Evolutionary conservation across 305 asterid genomes (phyloP).

Genomic region (Galium porrigens): DNA sequence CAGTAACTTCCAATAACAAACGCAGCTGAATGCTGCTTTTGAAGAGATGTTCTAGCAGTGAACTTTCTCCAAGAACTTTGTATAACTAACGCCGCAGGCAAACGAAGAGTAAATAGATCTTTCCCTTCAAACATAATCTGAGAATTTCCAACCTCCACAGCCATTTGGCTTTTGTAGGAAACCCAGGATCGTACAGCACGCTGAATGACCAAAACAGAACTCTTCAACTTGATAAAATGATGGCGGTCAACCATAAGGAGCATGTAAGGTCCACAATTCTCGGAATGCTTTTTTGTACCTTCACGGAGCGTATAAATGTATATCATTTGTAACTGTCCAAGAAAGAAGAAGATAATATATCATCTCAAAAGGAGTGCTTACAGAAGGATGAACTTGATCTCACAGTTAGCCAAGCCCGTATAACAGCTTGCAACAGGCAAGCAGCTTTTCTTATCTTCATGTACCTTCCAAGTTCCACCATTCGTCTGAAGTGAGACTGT

Average conservation of each 20-base stretch:
- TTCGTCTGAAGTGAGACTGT: constrained; percentile 58
- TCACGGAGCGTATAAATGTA: constrained; percentile 22
- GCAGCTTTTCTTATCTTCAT: constrained; percentile 39
- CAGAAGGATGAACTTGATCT: constrained; percentile 33
- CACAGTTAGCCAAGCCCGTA: constrained; percentile 46
- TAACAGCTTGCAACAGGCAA: constrained; percentile 43
- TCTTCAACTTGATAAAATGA: constrained; percentile 39
- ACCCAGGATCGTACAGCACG: constrained; percentile 46
- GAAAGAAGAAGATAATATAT: constrained; percentile 4
- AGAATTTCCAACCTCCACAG: constrained; percentile 16
- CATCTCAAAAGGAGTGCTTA: constrained; percentile 20
- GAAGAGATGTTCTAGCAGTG: constrained; percentile 21
- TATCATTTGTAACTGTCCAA: constrained; percentile 7
- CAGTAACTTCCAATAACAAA: constrained; percentile 37
- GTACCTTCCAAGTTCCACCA: constrained; percentile 34
- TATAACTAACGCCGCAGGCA: constrained; percentile 34
- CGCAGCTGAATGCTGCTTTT: constrained; percentile 38
- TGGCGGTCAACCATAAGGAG: constrained; percentile 44
- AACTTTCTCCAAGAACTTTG: constrained; percentile 44
- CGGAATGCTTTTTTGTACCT: constrained; percentile 34
- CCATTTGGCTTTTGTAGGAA: constrained; percentile 20
- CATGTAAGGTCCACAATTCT: constrained; percentile 22
- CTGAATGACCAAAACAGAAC: constrained; percentile 42
- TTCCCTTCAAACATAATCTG: constrained; percentile 19
- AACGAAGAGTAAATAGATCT: constrained; percentile 19